Percentiles rank a stretch among this genome's conserved stretches.
Conservation (phyloP, 164 flowering plant species). For the Kalanchoe fedtschenkoi region DNA sequence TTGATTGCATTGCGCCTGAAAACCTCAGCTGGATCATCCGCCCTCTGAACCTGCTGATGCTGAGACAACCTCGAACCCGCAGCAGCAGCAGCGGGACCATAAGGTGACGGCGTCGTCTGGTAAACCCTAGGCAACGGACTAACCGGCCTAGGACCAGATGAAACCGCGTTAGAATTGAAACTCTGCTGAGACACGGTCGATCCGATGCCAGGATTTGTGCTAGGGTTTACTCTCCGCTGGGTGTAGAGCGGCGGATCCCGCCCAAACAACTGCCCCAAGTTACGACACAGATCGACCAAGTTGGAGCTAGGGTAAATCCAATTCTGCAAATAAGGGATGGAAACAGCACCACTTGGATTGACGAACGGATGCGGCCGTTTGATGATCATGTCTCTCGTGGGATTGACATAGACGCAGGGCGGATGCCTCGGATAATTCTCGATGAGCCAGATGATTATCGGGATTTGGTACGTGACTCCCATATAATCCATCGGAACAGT, state of each 20-base stretch:
- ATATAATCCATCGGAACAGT: constrained; percentile 68
- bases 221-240: constrained; percentile 27
- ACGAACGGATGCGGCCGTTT: constrained; percentile 65
- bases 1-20: constrained; percentile 52
- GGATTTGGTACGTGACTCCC: constrained; percentile 71
- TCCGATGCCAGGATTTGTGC: constrained; percentile 10
- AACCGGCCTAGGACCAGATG: background rate
- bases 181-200: background rate
- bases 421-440: constrained; percentile 84
- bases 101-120: constrained; percentile 30
- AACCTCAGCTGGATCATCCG: constrained; percentile 63
- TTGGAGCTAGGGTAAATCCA: constrained; percentile 82
- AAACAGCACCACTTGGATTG: constrained; percentile 61
- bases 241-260: constrained; percentile 83
- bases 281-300: constrained; percentile 51
- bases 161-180: constrained; percentile 12
- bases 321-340: constrained; percentile 48
- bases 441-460: constrained; percentile 68
- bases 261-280: constrained; percentile 37
- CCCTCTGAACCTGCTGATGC: constrained; percentile 13
- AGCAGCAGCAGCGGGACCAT: constrained; percentile 16
- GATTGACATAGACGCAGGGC: constrained; percentile 65
- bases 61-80: constrained; percentile 11
- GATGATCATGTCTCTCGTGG: constrained; percentile 77
- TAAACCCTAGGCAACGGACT: constrained; percentile 13